phyloP scores from a whole-genome alignment of 495 filamentous ascomycete genomes.

The Xylaria intraflava region DNA sequence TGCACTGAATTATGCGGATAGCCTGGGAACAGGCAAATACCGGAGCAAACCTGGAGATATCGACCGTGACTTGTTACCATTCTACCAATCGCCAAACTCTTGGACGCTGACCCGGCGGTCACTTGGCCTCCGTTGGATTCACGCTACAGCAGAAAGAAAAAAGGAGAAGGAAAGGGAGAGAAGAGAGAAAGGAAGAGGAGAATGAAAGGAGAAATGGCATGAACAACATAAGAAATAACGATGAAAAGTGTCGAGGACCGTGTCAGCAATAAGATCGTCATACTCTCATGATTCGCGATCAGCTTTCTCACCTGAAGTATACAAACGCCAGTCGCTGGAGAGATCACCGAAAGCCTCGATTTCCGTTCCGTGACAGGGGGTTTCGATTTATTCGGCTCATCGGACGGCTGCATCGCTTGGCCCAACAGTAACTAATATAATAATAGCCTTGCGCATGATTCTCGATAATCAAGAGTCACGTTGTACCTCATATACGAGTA shows the following conservation, averaged over 20 bases:
- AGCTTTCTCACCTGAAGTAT: not conserved
- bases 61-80: not conserved
- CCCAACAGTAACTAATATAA: not conserved
- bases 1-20: constrained; percentile 1
- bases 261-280: not conserved
- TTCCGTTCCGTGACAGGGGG: not conserved
- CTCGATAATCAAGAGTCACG: not conserved
- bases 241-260: not conserved
- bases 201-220: not conserved
- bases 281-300: constrained; percentile 3
- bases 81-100: constrained; percentile 2
- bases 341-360: not conserved
- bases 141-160: not conserved
- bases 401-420: not conserved
- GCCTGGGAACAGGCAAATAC: constrained; percentile 9
- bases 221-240: not conserved
- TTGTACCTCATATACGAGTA: not conserved
- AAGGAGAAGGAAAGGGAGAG: not conserved
- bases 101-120: constrained; percentile 7
- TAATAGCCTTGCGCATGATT: not conserved
- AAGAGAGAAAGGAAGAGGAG: not conserved
- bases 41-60: constrained; percentile 10
- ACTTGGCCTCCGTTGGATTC: not conserved
- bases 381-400: not conserved
- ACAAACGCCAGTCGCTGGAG: not conserved